Percentiles rank a stretch among this genome's conserved stretches.
phyloP scores from a whole-genome alignment of 495 filamentous ascomycete species.

The Podospora sp. region DNA sequence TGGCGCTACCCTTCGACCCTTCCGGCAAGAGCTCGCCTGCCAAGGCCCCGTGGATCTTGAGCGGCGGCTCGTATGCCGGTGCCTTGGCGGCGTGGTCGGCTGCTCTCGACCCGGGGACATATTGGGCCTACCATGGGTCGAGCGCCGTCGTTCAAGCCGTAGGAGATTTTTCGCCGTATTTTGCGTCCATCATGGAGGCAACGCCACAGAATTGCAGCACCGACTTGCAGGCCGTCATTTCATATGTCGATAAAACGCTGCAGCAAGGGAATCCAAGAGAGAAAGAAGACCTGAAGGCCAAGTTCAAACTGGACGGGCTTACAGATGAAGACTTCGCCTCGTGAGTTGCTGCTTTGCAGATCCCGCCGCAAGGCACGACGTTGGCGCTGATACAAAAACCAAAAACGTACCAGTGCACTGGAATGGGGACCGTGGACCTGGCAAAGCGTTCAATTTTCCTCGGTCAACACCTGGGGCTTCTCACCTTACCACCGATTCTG shows the following conservation, averaged over 20 bases:
- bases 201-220: constrained; percentile 66
- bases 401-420: constrained; percentile 38
- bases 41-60: constrained; percentile 65
- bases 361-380: neutral
- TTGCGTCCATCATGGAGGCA: constrained; percentile 61
- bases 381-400: neutral
- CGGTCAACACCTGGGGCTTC: constrained; percentile 27
- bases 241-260: constrained; percentile 58
- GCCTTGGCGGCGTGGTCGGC: constrained; percentile 66
- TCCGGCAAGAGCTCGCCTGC: constrained; percentile 53
- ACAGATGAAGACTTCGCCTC: constrained; percentile 62
- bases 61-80: constrained; percentile 67
- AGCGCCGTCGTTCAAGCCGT: constrained; percentile 66
- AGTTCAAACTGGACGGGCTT: constrained; percentile 59
- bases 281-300: constrained; percentile 56
- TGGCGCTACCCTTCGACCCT: constrained; percentile 59
- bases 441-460: constrained; percentile 54
- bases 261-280: constrained; percentile 44
- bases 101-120: constrained; percentile 60
- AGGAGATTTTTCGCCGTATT: constrained; percentile 68
- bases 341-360: constrained; percentile 29
- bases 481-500: constrained; percentile 38
- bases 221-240: constrained; percentile 58
- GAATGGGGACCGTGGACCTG: constrained; percentile 60
- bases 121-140: constrained; percentile 68